Evolutionary conservation across 1,284 basidiomycete species (phyloP).

Genomic region (Termitomyces sp.): DNA sequence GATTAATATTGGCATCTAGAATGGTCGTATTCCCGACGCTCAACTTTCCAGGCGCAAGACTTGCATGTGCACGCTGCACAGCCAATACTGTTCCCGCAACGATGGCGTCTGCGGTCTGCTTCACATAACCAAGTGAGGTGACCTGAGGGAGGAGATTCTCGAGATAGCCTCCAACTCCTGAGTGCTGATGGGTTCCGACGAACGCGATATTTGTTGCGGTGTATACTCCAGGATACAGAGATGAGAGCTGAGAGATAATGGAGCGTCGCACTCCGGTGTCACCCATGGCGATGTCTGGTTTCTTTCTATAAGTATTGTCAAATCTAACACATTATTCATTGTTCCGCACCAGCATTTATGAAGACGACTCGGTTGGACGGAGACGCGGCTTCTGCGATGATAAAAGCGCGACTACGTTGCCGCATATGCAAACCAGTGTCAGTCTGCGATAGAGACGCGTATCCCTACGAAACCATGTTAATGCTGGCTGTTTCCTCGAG

Average conservation of each 20-base stretch:
- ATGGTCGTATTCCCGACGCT: constrained; percentile 66
- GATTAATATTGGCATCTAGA: constrained; percentile 67
- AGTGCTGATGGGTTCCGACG: constrained; percentile 72
- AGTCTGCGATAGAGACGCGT: constrained; percentile 63
- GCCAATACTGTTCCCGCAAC: constrained; percentile 66
- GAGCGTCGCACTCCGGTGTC: constrained; percentile 73
- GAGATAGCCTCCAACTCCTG: constrained; percentile 76
- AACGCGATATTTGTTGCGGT: constrained; percentile 70
- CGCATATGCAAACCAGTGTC: constrained; percentile 80
- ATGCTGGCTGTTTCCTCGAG: background rate
- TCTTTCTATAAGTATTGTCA: background rate
- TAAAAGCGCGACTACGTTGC: constrained; percentile 72
- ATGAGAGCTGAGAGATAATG: constrained; percentile 55
- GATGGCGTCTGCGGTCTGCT: constrained; percentile 65
- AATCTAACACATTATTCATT: constrained; percentile 14
- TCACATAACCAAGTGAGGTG: constrained; percentile 71
- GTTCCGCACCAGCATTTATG: constrained; percentile 59
- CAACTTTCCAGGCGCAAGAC: constrained; percentile 54
- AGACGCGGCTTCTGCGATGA: constrained; percentile 58
- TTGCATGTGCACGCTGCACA: constrained; percentile 63
- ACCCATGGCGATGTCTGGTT: constrained; percentile 70
- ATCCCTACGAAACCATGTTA: constrained; percentile 46
- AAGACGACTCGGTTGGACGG: constrained; percentile 63
- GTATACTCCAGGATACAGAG: constrained; percentile 60
- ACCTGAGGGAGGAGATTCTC: constrained; percentile 75